A percentile compares a stretch with the other conserved stretches of the same genome.
Evolutionary conservation across 2,329 filamentous ascomycete genomes (phyloP).

Genomic region (Zarea fungicola): DNA sequence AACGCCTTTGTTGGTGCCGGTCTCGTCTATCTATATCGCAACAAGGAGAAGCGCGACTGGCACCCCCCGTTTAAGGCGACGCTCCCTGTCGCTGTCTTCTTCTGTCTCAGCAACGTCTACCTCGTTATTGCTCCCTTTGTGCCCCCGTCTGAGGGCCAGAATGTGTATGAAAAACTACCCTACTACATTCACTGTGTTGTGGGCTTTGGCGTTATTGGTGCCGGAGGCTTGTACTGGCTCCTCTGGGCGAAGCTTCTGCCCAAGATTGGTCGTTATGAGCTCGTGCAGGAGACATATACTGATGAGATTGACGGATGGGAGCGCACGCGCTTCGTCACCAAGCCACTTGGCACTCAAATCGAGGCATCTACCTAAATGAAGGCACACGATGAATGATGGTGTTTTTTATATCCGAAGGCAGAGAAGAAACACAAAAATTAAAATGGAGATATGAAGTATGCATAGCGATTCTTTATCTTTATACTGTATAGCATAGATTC

Average conservation of each 20-base stretch:
- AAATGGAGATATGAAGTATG: too few relatives aligned
- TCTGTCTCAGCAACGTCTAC: conserved; percentile 56
- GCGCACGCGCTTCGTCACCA: conserved; percentile 45
- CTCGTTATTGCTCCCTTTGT: conserved; percentile 56
- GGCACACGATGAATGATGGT: too few relatives aligned
- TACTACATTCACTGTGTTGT: conserved; percentile 56
- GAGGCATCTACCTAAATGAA: too few relatives aligned
- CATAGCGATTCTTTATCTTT: too few relatives aligned
- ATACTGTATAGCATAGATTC: too few relatives aligned
- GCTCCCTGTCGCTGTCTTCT: conserved; percentile 51
- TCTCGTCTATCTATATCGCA: conserved; percentile 48
- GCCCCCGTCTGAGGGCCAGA: conserved; percentile 46
- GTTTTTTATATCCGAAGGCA: too few relatives aligned
- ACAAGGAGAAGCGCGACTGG: conserved; percentile 45
- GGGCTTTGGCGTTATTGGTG: conserved; percentile 48
- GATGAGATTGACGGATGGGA: conserved; percentile 60
- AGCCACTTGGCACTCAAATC: conserved; percentile 25
- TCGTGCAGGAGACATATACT: conserved; percentile 49
- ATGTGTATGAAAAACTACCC: conserved; percentile 48
- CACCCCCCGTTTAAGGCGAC: conserved; percentile 50
- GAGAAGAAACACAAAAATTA: too few relatives aligned
- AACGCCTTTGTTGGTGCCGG: conserved; percentile 50
- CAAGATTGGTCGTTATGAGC: conserved; percentile 47
- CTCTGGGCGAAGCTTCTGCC: conserved; percentile 50
- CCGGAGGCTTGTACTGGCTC: conserved; percentile 51